Conservation (phyloP, 345 rosid genomes). For the Eucalyptus viminalis region DNA sequence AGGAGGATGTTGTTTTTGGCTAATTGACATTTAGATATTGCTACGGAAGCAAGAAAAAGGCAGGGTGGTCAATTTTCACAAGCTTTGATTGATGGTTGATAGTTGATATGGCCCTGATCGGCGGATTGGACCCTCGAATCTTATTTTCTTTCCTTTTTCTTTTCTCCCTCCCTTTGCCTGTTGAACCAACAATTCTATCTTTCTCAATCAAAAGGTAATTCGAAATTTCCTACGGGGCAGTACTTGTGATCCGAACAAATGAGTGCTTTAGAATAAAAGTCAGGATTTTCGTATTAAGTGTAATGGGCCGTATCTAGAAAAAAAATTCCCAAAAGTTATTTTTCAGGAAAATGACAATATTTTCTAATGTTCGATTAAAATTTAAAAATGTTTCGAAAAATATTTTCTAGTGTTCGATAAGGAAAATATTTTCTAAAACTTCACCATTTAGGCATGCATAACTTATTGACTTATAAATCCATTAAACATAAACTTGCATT, state of each 20-base stretch:
- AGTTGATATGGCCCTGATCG: not conserved
- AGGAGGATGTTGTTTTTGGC: not conserved
- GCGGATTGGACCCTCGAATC: not conserved
- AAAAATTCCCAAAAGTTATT: too few relatives aligned
- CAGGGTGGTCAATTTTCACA: not conserved
- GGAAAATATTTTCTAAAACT: accelerated
- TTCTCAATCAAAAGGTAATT: not conserved
- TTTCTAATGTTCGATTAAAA: accelerated
- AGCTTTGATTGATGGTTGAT: not conserved
- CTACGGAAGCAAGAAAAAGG: not conserved
- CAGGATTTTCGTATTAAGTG: not conserved
- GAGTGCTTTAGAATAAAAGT: not conserved
- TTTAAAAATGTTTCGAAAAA: accelerated
- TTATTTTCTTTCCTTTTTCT: not conserved
- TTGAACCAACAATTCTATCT: not conserved
- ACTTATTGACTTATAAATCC: accelerated
- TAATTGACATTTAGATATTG: not conserved
- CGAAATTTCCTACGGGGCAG: not conserved
- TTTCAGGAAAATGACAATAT: too few relatives aligned
- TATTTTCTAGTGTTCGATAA: accelerated
- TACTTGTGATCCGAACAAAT: not conserved
- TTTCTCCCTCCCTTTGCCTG: not conserved
- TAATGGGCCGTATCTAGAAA: accelerated
- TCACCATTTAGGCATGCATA: accelerated
- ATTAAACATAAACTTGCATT: too few relatives aligned